Base-by-base conservation (phyloP, 805 yeast genomes). In the Hanseniaspora lindneri region DNA sequence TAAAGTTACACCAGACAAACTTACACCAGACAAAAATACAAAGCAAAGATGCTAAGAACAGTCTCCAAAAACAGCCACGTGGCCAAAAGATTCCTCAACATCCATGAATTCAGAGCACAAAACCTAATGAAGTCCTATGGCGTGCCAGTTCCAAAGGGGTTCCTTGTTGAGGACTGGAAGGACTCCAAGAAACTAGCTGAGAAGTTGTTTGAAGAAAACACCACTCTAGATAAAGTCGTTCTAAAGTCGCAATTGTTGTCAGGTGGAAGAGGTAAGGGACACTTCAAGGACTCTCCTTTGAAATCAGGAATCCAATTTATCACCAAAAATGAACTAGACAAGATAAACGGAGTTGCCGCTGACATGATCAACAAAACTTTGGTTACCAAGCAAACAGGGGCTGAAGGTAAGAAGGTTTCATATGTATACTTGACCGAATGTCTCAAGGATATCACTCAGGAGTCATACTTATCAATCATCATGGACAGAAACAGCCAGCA, bases 251-350 rank as follows among this genome's bases (percentile, higher is more conserved):
- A 92, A 72, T 96, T 96, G 42, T 76, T 92, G 62, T 88, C 99
- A 52, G 99, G 99, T 71, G 99, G 99, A 64, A 81, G 99, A 71
- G 99, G 99, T 70, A 92, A 92, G 69, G 99, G 99, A 55, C 88
- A 85, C 68, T 88, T 92, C 57, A 46, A 32, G 16, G 96, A 88
- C 70, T 80, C 79, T 60, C 98, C 98, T 47, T 78, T 85, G 65
- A 79, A 89, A 71, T 95, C 96, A 44, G 99, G 98, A 73, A 96
- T 92, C 61, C 83, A 86, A 71, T 74, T 92, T 68, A 84, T 85
- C 58, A 79, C 96, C 39, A 82, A 81, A 62, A 88, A 89, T 71
- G 96, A 94, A 52, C 24, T 43, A 11, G 40, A 39, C 9, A 46
- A 39, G 28, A 23, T 46, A n/a, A 74, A 73, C 66, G 82, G 81